Base-by-base conservation (phyloP, 2,329 filamentous ascomycete genomes). In the Fulvia fulva region DNA sequence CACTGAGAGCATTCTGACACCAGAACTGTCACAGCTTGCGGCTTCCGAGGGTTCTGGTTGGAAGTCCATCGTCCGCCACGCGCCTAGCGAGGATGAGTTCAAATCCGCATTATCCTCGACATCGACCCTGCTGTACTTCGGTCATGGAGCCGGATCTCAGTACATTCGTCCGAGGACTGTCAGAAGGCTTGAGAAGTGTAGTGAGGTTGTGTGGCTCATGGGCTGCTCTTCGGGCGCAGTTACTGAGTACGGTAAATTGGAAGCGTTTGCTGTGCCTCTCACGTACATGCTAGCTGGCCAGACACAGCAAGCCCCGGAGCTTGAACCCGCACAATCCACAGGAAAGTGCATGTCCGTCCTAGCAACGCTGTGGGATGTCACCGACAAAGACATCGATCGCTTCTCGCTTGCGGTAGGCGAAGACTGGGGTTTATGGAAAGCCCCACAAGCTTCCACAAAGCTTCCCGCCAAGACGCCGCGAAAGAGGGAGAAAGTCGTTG, bases 321-420 rank as follows among this genome's bases (percentile, higher is more conserved):
- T 56, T 45, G 11, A 3, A 41, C 22, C 30, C 44, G n/a, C 28
- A 12, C n/a, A 2, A 55, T 1, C 19, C 16, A 37, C 19, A 8
- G 55, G 45, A 8, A 69, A 65, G 58, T 67, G 77, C 71, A 66
- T 91, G 3, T 91, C 93, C 0, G 85, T 97, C 9, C 86, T 97
- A 1, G 94, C 91, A 47, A 97, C 92, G 16, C 80, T 99, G 37
- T 99, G 94, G 94, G 94, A 99, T 74, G 94, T 99, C 51, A 99
- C 94, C 9, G 94, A 99, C 73, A 90, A 90, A 68, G 94, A 99
- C 73, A 96, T 97, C 72, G 95, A 99, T 77, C 88, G 92, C 19
- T 96, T 96, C 73, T 89, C 92, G 0, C 85, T 87, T 32, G 81
- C 83, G 25, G 79, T 89, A 2, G 89, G 96, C 71, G 89, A 94